phyloP scores from a whole-genome alignment of 169 alveolate genomes.

The Toxoplasma gondii region DNA sequence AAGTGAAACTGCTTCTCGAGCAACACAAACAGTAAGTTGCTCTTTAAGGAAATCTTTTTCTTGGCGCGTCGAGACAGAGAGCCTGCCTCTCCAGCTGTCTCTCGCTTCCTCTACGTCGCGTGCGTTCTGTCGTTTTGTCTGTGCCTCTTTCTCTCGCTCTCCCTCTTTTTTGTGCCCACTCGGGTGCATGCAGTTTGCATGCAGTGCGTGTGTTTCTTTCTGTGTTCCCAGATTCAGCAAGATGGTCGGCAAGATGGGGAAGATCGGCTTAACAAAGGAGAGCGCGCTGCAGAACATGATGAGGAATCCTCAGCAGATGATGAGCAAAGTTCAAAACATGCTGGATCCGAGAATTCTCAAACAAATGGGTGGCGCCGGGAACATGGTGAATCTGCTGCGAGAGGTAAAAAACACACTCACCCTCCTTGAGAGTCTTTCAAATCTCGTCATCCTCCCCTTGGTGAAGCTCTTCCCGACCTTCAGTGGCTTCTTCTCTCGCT shows the following conservation, averaged over 20 bases:
- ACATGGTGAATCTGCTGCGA: slow-evolving; percentile 93
- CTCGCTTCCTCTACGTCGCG: no score
- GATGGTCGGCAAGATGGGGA: slow-evolving; percentile 97
- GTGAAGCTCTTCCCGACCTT: not conserved
- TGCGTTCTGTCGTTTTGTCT: no score
- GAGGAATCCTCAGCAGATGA: slow-evolving; percentile 95
- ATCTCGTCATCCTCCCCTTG: not conserved
- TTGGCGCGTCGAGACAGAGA: not conserved
- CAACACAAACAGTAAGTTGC: slow-evolving; percentile 90
- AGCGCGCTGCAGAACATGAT: slow-evolving; percentile 84
- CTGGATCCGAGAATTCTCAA: slow-evolving; percentile 95
- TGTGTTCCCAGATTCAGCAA: slow-evolving; percentile 83
- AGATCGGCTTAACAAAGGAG: slow-evolving; percentile 92
- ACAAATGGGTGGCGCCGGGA: slow-evolving; percentile 97
- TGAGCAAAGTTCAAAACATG: slow-evolving; percentile 93
- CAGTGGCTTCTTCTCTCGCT: not conserved
- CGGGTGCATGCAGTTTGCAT: not conserved
- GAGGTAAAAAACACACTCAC: slow-evolving; percentile 74
- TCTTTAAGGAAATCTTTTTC: not conserved
- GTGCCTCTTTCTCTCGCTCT: no score
- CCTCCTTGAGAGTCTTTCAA: not conserved
- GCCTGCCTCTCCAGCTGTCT: not conserved
- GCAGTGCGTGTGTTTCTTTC: not conserved
- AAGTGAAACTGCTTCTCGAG: slow-evolving; percentile 92
- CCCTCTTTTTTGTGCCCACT: no score